These are phyloP conservation scores for Phascolomyces articulosus DNA, from an alignment of 371 early-diverging fungal genomes.

Conservation along the genomic window DNA sequence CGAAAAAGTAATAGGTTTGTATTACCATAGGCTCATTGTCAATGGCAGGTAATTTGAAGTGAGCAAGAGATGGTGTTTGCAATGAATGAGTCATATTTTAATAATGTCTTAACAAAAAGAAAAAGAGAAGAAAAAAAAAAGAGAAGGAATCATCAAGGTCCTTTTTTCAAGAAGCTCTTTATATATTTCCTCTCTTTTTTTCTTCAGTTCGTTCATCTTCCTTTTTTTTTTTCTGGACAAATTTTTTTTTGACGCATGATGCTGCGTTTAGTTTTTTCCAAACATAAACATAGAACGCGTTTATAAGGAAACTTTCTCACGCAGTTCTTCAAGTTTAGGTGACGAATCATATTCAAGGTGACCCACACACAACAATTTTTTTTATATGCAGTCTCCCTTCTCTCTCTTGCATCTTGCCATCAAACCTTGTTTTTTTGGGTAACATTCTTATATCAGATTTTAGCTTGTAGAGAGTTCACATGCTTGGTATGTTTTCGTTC, in stretches of 20 bases:
- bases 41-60: constrained; percentile 82
- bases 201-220: not conserved
- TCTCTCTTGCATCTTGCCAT: not conserved
- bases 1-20: too few species aligned
- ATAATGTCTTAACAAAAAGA: too few species aligned
- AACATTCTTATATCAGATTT: too few species aligned
- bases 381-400: not conserved
- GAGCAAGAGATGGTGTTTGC: constrained; percentile 61
- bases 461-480: too few species aligned
- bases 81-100: not conserved
- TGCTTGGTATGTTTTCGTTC: too few species aligned
- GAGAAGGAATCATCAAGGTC: not conserved
- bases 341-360: constrained; percentile 2
- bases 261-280: not conserved
- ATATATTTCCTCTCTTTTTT: too few species aligned
- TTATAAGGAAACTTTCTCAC: constrained; percentile 13
- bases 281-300: not conserved
- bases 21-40: constrained; percentile 90
- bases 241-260: too few species aligned
- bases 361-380: not conserved
- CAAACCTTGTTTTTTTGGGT: too few species aligned
- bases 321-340: not conserved
- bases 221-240: not conserved
- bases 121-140: not conserved
- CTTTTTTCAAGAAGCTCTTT: too few species aligned